Evolutionary conservation across 306 rosid species (phyloP).

Genomic region (Glycyrrhiza uralensis): DNA sequence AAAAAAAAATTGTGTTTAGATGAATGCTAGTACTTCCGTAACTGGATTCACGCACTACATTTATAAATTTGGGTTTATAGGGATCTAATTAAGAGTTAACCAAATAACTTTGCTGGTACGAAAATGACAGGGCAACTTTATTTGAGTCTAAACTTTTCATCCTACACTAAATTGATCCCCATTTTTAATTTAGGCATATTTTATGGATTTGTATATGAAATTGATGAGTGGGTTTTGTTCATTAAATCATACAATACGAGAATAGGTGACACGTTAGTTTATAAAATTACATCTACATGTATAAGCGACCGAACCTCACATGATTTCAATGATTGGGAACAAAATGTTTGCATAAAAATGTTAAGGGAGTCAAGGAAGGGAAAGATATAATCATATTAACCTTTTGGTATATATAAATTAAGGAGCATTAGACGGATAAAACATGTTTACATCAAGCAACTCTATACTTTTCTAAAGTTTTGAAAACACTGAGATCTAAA

Average conservation of each 20-base stretch:
- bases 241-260: not conserved
- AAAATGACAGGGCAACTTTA: not conserved
- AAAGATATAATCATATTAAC: not conserved
- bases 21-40: not conserved
- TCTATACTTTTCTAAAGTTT: not conserved
- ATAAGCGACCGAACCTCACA: constrained; percentile 34
- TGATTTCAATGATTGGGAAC: constrained; percentile 36
- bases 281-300: constrained; percentile 13
- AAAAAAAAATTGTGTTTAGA: not conserved
- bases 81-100: not conserved
- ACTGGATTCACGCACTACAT: not conserved
- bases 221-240: not conserved
- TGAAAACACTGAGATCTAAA: not conserved
- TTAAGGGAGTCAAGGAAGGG: not conserved
- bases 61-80: not conserved
- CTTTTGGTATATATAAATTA: not conserved
- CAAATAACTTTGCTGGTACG: not conserved
- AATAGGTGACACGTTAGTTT: constrained; percentile 2
- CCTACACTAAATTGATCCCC: constrained; percentile 11
- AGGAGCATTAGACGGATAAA: not conserved
- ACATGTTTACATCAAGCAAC: not conserved
- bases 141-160: not conserved
- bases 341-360: not conserved
- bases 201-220: not conserved
- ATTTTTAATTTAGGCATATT: constrained; percentile 12